Evolutionary conservation across 202 grass and related monocot species (phyloP), one percentile per base, ranked within the genome.

Genomic region (Musa balbisiana): DNA sequence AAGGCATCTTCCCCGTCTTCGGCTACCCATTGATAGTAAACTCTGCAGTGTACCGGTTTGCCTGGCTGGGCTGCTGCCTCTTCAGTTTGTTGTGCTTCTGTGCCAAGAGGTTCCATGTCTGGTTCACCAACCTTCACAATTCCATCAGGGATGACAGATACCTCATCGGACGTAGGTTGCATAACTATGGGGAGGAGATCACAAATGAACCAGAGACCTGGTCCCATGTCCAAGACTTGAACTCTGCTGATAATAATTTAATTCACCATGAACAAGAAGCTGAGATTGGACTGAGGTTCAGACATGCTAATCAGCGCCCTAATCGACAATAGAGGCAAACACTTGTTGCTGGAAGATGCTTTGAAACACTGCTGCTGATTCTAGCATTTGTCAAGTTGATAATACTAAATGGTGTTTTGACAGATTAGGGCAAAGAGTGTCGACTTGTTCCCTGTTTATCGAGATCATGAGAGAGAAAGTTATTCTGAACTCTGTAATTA

Each of bases 121-220:
- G 96, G 96, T 99, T 99, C 80, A 92, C 89, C 76, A 95, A 95
- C 72, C 87, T 99, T 56, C 96, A 99, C 84, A 99, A 99, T 73
- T 90, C 96, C 24, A 99, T 99, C 20, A 82, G 96, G 76, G 96
- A 99, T 23, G 96, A 99, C 17, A 77, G 96, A 10, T 99, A 99
- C 81, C 92, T 99, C 64, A 88, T 99, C 19, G 96, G 96, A 59
- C 80, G 96, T 55, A 92, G 85, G 80, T 85, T 99, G 80, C 96
- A 99, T 71, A 85, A 99, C 83, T 99, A 87, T 26, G 89, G 96
- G 2, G 96, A 99, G 78, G 83, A 85, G 64, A 67, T 84, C 10
- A 73, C 52, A 26, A 4, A 69, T 14, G 51, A 60, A 52, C n/a
- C 52, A 51, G 69, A 73, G 43, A 52, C 21, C 16, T 43, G n/a